A percentile compares a stretch with the other conserved stretches of the same genome.
phyloP scores from a whole-genome alignment of 106 monocot species.

The Allium sativum region DNA sequence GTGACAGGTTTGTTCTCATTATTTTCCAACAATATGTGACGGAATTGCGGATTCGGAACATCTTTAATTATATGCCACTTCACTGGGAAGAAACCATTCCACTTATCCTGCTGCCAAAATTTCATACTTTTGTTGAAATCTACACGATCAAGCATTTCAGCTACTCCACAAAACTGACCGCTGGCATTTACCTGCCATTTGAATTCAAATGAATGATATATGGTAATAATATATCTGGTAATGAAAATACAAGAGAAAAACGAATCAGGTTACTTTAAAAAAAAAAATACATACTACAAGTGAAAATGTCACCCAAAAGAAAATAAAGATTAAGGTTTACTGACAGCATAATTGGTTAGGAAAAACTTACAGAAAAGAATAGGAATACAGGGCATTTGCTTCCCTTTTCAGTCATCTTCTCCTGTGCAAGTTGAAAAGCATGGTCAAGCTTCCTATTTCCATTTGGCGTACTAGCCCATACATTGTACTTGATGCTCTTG shows the following conservation, averaged over 20 bases:
- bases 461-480: slow-evolving; percentile 65
- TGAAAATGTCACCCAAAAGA: neutral
- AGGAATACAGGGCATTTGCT: slow-evolving; percentile 53
- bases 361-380: slow-evolving; percentile 63
- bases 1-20: slow-evolving; percentile 15
- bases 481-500: slow-evolving; percentile 70
- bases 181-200: slow-evolving; percentile 77
- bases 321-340: neutral
- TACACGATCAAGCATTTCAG: slow-evolving; percentile 75
- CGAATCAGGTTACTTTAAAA: too few relatives aligned
- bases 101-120: slow-evolving; percentile 85
- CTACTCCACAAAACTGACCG: slow-evolving; percentile 65
- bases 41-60: slow-evolving; percentile 18
- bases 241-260: too few relatives aligned
- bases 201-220: neutral
- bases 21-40: slow-evolving; percentile 14
- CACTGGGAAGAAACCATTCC: slow-evolving; percentile 87
- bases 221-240: too few relatives aligned
- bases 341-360: neutral
- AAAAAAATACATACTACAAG: too few relatives aligned
- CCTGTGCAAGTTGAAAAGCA: slow-evolving; percentile 50
- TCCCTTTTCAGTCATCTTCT: slow-evolving; percentile 31
- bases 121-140: slow-evolving; percentile 69
- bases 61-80: slow-evolving; percentile 94
- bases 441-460: slow-evolving; percentile 59